phyloP scores from a whole-genome alignment of 345 rosid genomes.

The Hirschfeldia incana region DNA sequence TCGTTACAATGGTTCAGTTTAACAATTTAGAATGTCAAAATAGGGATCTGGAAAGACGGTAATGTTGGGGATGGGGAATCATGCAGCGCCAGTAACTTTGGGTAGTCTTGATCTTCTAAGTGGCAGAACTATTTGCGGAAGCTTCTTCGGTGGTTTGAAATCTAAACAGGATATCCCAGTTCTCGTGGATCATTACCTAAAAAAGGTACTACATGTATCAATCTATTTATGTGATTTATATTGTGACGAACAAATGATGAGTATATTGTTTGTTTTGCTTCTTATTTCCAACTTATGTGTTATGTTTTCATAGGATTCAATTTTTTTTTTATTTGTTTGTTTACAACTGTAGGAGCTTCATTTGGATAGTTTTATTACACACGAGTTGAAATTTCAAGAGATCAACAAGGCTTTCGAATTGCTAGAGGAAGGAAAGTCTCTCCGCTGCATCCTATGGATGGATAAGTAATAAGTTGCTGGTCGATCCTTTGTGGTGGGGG shows the following conservation, averaged over 20 bases:
- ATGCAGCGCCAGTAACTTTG: slow-evolving; percentile 38
- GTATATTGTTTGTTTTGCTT: neutral
- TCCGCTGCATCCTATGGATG: slow-evolving; percentile 65
- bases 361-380: slow-evolving; percentile 51
- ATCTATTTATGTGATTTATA: neutral
- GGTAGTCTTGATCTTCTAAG: slow-evolving; percentile 40
- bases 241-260: neutral
- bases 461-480: slow-evolving; percentile 26
- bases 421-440: slow-evolving; percentile 47
- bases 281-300: neutral
- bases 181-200: slow-evolving; percentile 44
- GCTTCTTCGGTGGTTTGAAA: slow-evolving; percentile 57
- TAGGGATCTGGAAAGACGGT: slow-evolving; percentile 75
- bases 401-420: slow-evolving; percentile 65
- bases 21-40: neutral
- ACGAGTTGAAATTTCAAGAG: slow-evolving; percentile 51
- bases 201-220: slow-evolving; percentile 40
- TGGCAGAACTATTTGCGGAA: slow-evolving; percentile 53
- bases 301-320: neutral
- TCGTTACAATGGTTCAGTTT: neutral
- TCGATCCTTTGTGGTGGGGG: neutral
- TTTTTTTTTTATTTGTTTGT: neutral
- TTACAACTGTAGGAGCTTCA: slow-evolving; percentile 47
- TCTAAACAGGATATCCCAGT: slow-evolving; percentile 57
- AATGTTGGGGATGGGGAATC: slow-evolving; percentile 55